These are phyloP conservation scores for Incumbomyces delicatus DNA, from an alignment of 2,329 filamentous ascomycete genomes.

Conservation along the genomic window DNA sequence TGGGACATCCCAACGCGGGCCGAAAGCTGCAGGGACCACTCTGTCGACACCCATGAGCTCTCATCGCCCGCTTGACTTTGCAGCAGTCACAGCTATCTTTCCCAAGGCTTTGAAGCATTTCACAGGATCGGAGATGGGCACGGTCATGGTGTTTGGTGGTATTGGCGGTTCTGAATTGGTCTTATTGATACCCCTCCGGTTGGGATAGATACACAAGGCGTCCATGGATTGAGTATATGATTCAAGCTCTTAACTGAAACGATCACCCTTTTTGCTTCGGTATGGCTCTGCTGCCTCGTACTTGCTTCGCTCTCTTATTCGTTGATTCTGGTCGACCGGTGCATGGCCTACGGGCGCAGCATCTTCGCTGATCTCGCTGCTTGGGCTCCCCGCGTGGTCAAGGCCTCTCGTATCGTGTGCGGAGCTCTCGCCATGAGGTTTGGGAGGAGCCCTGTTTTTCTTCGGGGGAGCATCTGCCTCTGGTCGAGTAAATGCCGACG, in stretches of 20 bases:
- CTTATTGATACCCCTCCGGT: too few species aligned
- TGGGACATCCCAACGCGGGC: conserved; percentile 27
- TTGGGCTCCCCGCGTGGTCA: conserved; percentile 54
- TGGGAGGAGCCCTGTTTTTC: conserved; percentile 16
- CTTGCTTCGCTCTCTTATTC: conserved; percentile 69
- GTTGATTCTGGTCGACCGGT: conserved; percentile 58
- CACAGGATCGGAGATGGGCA: too few species aligned
- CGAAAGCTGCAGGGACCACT: conserved; percentile 27
- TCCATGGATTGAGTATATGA: background rate
- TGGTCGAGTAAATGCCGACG: conserved; percentile 19
- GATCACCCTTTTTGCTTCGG: conserved; percentile 70
- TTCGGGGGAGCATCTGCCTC: conserved; percentile 10
- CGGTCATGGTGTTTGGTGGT: too few species aligned
- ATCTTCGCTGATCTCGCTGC: conserved; percentile 63
- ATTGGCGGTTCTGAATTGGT: too few species aligned
- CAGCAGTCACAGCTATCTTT: background rate
- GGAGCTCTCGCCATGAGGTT: conserved; percentile 21
- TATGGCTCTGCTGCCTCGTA: conserved; percentile 75
- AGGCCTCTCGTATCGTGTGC: conserved; percentile 27
- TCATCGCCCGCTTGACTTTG: background rate
- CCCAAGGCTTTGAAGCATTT: background rate
- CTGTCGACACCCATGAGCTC: conserved; percentile 16
- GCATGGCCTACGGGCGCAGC: conserved; percentile 80
- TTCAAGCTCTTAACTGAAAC: conserved; percentile 52
- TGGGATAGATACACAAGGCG: background rate